Evolutionary conservation across 495 filamentous ascomycete genomes (phyloP).

Genomic region (Xylaria acuta): DNA sequence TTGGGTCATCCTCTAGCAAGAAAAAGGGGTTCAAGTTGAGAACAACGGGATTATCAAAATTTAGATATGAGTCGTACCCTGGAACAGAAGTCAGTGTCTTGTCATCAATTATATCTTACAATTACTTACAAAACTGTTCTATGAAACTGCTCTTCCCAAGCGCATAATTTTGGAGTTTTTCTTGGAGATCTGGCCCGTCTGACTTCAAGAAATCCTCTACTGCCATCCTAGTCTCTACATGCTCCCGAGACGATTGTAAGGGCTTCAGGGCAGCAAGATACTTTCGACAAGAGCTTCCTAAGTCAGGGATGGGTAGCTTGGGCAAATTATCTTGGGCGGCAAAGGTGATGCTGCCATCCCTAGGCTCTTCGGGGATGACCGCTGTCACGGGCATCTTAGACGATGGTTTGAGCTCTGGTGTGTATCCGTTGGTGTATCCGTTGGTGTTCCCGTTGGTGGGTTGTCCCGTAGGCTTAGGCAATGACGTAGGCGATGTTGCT

Average conservation of each 20-base stretch:
- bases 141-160: constrained; percentile 93
- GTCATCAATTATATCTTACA: neutral
- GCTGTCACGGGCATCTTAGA: constrained; percentile 42
- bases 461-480: constrained; percentile 42
- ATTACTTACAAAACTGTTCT: constrained; percentile 92
- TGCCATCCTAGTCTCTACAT: constrained; percentile 79
- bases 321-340: constrained; percentile 86
- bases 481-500: constrained; percentile 41
- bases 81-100: constrained; percentile 18
- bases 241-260: constrained; percentile 80
- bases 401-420: constrained; percentile 30
- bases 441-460: constrained; percentile 29
- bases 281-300: constrained; percentile 78
- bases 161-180: constrained; percentile 92
- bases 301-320: constrained; percentile 93
- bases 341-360: constrained; percentile 77
- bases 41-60: constrained; percentile 97
- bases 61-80: constrained; percentile 99
- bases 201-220: constrained; percentile 83
- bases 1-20: constrained; percentile 95
- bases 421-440: constrained; percentile 35
- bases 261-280: constrained; percentile 84
- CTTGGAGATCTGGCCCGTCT: constrained; percentile 86
- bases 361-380: constrained; percentile 49
- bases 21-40: constrained; percentile 98